Conservation (phyloP, 345 rosid species). For the Salix brachista region DNA sequence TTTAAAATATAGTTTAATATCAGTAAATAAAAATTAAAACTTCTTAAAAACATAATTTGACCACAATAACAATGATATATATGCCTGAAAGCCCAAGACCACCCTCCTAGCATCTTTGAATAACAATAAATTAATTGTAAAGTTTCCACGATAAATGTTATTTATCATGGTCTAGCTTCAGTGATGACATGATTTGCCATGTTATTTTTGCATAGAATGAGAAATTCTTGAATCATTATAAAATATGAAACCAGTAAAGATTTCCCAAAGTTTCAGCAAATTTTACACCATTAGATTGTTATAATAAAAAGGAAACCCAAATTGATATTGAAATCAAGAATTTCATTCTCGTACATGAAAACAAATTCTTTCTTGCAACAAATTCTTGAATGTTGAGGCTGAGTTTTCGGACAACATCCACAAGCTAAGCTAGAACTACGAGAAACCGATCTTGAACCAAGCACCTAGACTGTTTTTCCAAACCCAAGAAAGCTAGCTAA, state of each 20-base stretch:
- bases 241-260: too few species aligned
- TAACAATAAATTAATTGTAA: background rate
- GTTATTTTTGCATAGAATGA: background rate
- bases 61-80: too few species aligned
- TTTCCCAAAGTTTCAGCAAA: too few species aligned
- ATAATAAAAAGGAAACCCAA: background rate
- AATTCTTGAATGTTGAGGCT: background rate
- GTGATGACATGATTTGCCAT: too few species aligned
- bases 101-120: background rate
- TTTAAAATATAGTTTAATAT: too few species aligned
- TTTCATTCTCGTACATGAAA: background rate
- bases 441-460: background rate
- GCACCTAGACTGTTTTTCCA: background rate
- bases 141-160: too few species aligned
- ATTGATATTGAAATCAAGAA: background rate
- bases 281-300: too few species aligned
- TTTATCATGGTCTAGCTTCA: too few species aligned
- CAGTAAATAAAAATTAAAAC: too few species aligned
- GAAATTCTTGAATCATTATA: background rate
- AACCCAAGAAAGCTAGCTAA: conserved; percentile 18
- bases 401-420: background rate
- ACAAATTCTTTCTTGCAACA: background rate
- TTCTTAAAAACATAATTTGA: too few species aligned
- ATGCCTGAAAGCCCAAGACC: background rate
- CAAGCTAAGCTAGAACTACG: background rate